Base-by-base conservation (phyloP, 2,329 filamentous ascomycete species). In the Lojkania enalia region DNA sequence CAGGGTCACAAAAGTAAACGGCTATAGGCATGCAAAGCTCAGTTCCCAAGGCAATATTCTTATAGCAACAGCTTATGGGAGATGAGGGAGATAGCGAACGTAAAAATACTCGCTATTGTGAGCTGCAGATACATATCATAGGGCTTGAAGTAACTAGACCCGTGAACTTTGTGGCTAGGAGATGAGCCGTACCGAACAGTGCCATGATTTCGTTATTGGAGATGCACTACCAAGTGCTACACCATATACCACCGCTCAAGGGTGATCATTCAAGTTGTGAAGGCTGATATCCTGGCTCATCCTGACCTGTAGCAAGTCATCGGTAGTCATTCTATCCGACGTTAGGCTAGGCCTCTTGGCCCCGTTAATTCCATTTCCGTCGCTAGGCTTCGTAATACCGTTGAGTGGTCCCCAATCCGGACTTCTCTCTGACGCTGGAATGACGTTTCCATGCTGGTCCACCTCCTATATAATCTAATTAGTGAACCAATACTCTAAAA, bases 241-340 rank as follows among this genome's bases (percentile, higher is more conserved):
- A 27, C 25, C 25, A 27, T n/a, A 9, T n/a, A 9, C 25, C 25
- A 27, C 25, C 25, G n/a, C 25, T 52, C 41, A 62, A 23, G 52
- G 58, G 29, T 69, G 61, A 47, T 75, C 73, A 40, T 74, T 70
- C 44, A 74, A 59, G 63, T 84, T 84, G 64, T 84, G 81, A 55
- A 85, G 71, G 57, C 78, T 79, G 53, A 84, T 82, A 59, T 85
- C 82, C 74, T 84, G 73, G 39, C 67, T 72, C 40, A 44, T 77
- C 23, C 73, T 71, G 18, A 78, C 67, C 29, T 71, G 9, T 36
- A 35, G 16, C 14, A 54, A 48, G 42, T 35, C 63, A 61, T 15
- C 59, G 55, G 35, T 61, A 58, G 19, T 66, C 51, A 42, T 57
- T 46, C 58, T 58, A 32, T 20, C 29, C 41, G 35, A 44, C 49